These are phyloP conservation scores for Penicillium herquei DNA, from an alignment of 495 filamentous ascomycete genomes.

Conservation along the genomic window DNA sequence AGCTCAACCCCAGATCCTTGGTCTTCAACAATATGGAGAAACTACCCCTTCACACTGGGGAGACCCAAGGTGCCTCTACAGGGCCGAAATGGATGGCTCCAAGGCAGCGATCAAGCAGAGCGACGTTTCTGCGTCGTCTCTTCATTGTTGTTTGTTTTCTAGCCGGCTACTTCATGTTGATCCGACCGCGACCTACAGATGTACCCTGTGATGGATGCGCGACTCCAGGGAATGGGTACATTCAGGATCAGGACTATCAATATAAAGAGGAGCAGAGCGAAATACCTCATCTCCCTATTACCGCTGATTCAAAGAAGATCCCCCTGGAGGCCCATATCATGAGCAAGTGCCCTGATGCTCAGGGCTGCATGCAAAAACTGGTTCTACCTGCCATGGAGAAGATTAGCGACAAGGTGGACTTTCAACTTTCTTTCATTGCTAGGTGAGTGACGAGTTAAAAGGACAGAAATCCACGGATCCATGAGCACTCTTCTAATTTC, in stretches of 20 bases:
- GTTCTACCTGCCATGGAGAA: constrained; percentile 85
- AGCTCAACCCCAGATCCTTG: neutral
- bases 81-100: neutral
- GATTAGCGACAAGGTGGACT: constrained; percentile 80
- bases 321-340: constrained; percentile 90
- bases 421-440: constrained; percentile 87
- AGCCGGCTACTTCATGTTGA: neutral
- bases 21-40: constrained; percentile 23
- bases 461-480: neutral
- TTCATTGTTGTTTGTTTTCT: constrained; percentile 1
- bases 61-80: constrained; percentile 4
- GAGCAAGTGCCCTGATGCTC: constrained; percentile 90
- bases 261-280: neutral
- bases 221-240: neutral
- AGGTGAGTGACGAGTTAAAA: constrained; percentile 44
- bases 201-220: neutral
- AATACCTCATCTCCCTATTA: neutral
- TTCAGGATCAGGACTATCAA: too few species aligned
- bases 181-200: neutral
- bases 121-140: constrained; percentile 1
- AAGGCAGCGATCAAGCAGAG: neutral
- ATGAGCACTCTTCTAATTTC: neutral
- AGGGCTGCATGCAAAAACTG: constrained; percentile 74
- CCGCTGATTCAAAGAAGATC: constrained; percentile 42
- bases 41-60: constrained; percentile 20